Percentiles rank a stretch among this genome's conserved stretches.
Conservation (phyloP, 2,329 filamentous ascomycete species). For the Scedosporium dehoogii region DNA sequence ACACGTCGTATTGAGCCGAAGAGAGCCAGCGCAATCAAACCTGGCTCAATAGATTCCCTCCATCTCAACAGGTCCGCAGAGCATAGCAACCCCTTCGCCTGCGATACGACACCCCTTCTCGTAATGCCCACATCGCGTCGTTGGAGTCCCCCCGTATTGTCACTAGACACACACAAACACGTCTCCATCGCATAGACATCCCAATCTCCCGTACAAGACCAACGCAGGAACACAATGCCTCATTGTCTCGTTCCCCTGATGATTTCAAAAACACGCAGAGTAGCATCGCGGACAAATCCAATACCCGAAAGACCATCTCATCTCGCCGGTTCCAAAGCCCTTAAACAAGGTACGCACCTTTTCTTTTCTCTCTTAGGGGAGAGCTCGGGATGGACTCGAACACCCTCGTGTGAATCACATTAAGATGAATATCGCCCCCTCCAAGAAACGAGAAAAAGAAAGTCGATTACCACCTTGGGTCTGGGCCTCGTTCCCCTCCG, state of each 20-base stretch:
- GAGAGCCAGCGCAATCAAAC: too few relatives aligned
- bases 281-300: neutral
- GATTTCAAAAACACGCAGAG: neutral
- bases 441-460: neutral
- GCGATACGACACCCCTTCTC: too few relatives aligned
- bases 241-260: neutral
- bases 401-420: neutral
- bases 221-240: too few relatives aligned
- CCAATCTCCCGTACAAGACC: too few relatives aligned
- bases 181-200: too few relatives aligned
- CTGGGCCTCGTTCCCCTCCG: neutral
- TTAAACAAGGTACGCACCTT: neutral
- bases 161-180: too few relatives aligned
- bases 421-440: neutral
- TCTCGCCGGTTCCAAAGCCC: neutral
- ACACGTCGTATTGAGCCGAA: too few relatives aligned
- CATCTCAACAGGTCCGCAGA: too few relatives aligned
- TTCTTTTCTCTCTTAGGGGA: neutral
- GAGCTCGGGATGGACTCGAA: neutral
- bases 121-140: too few relatives aligned
- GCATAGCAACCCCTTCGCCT: too few relatives aligned
- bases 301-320: neutral
- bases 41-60: too few relatives aligned
- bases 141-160: too few relatives aligned
- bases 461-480: neutral